Percentiles rank a stretch among this genome's conserved stretches.
These are phyloP conservation scores for Clarireedia paspali DNA, from an alignment of 2,329 filamentous ascomycete species.

Conservation along the genomic window DNA sequence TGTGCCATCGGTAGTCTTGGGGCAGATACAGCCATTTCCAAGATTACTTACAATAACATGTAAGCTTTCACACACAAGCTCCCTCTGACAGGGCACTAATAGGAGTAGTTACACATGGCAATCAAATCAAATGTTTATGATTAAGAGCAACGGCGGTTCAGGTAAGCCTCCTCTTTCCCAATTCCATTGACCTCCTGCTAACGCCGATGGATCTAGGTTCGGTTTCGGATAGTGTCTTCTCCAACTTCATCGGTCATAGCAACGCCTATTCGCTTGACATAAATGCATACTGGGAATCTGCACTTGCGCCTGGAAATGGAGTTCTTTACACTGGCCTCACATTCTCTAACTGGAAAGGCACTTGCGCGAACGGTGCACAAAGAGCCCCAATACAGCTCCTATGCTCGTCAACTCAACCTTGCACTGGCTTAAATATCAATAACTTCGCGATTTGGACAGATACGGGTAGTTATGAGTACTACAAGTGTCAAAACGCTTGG, in stretches of 20 bases:
- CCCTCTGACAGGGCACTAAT: not conserved
- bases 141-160: constrained; percentile 51
- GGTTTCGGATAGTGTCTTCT: constrained; percentile 43
- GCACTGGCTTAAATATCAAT: constrained; percentile 28
- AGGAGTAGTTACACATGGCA: constrained; percentile 15
- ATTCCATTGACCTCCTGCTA: not conserved
- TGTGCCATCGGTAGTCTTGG: constrained; percentile 50
- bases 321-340: constrained; percentile 45
- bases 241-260: constrained; percentile 52
- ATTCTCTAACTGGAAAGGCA: constrained; percentile 48
- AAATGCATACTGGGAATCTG: constrained; percentile 46
- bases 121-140: constrained; percentile 53
- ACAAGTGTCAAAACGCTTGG: constrained; percentile 9
- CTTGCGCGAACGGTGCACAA: constrained; percentile 27
- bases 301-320: constrained; percentile 38
- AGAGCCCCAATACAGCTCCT: constrained; percentile 30
- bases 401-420: constrained; percentile 23
- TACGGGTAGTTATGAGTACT: constrained; percentile 2
- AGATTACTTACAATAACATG: constrained; percentile 48
- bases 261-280: constrained; percentile 53
- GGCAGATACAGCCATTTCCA: constrained; percentile 40
- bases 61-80: constrained; percentile 37
- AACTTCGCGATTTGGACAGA: constrained; percentile 32
- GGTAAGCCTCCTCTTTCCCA: not conserved
- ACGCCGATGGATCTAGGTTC: constrained; percentile 31